Conservation (phyloP, 345 rosid species). For the Erucastrum elatum region DNA sequence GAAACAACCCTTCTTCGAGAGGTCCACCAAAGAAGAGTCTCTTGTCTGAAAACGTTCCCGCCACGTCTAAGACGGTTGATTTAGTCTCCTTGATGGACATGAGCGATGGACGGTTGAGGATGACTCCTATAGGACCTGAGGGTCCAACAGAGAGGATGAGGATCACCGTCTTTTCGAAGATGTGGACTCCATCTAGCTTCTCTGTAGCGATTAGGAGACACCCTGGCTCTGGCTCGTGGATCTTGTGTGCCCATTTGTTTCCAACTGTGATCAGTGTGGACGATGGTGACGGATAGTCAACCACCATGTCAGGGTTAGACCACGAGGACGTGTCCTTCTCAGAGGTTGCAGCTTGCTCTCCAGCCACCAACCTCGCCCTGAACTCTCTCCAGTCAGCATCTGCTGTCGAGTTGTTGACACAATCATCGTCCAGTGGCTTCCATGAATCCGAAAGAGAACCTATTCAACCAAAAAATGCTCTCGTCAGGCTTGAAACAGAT, state of each 20-base stretch:
- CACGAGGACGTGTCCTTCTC: constrained; percentile 38
- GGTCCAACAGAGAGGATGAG: constrained; percentile 72
- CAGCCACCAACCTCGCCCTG: constrained; percentile 74
- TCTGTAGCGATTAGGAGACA: constrained; percentile 84
- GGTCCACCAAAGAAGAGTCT: constrained; percentile 90
- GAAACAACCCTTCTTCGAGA: constrained; percentile 68
- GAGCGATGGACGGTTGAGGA: constrained; percentile 84
- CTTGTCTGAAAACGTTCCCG: constrained; percentile 64
- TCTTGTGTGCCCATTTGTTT: constrained; percentile 79
- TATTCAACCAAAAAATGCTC: constrained; percentile 28
- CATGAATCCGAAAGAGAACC: constrained; percentile 58
- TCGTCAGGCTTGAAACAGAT: neutral
- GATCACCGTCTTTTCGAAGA: constrained; percentile 84
- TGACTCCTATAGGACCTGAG: constrained; percentile 74
- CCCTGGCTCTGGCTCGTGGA: constrained; percentile 80
- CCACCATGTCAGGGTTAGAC: constrained; percentile 33
- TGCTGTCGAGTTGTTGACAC: constrained; percentile 16
- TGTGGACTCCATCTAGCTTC: constrained; percentile 83
- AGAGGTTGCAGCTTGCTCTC: constrained; percentile 43
- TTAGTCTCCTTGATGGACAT: constrained; percentile 79
- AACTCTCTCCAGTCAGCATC: constrained; percentile 75
- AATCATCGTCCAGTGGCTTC: constrained; percentile 42
- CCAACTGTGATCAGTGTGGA: constrained; percentile 42
- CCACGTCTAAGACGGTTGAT: constrained; percentile 51
- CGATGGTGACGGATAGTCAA: constrained; percentile 39